Percentiles rank a stretch among this genome's conserved stretches.
Conservation (phyloP, 768 basidiomycete genomes). For the Rhodosporidiobolus sp. region DNA sequence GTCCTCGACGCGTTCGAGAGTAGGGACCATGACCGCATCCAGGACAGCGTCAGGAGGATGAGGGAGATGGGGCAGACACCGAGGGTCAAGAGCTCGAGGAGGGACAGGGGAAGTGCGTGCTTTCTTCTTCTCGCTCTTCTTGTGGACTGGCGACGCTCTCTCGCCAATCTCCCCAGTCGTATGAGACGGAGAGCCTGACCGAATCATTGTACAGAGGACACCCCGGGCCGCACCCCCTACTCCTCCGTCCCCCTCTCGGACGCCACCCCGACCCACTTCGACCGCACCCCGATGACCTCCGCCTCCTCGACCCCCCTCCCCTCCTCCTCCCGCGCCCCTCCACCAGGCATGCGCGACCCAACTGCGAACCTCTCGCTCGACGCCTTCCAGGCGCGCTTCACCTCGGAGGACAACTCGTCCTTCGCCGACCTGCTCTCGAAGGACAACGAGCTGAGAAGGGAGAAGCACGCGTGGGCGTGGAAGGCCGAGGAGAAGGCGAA, state of each 20-base stretch:
- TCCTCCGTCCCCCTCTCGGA: conserved; percentile 50
- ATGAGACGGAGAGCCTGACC: not conserved
- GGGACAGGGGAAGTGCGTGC: not conserved
- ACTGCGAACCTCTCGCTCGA: conserved; percentile 68
- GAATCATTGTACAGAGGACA: conserved; percentile 34
- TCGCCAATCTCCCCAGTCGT: no score
- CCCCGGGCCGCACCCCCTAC: conserved; percentile 67
- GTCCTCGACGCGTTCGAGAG: conserved; percentile 76
- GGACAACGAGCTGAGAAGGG: conserved; percentile 77
- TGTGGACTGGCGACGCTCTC: no score
- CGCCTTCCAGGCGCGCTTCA: conserved; percentile 82
- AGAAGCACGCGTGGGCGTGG: conserved; percentile 89
- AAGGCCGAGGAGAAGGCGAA: conserved; percentile 82
- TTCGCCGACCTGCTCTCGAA: conserved; percentile 87
- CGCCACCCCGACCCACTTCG: conserved; percentile 46
- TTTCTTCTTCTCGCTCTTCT: no score
- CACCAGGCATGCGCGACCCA: conserved; percentile 53
- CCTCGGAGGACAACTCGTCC: conserved; percentile 95
- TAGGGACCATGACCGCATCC: conserved; percentile 54
- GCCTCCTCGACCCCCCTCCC: conserved; percentile 30
- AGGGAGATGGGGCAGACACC: conserved; percentile 41
- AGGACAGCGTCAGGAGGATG: conserved; percentile 37
- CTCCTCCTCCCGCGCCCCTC: conserved; percentile 48
- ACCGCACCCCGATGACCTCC: conserved; percentile 65
- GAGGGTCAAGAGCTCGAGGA: not conserved